These are phyloP conservation scores for Fraxinus pennsylvanica DNA, from an alignment of 257 asterid species.

Conservation along the genomic window DNA sequence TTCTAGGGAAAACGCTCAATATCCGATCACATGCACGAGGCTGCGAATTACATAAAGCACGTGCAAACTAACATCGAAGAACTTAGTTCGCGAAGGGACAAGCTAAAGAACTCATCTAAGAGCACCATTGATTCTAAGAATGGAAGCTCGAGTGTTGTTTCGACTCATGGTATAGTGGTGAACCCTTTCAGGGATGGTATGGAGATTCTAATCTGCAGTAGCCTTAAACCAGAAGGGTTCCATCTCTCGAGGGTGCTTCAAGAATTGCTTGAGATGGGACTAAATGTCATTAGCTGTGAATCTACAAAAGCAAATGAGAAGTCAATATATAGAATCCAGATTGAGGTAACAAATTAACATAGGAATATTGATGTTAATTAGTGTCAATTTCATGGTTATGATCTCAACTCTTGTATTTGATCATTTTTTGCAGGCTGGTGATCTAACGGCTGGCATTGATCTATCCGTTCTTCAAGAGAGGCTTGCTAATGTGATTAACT, in stretches of 20 bases:
- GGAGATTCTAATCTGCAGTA: constrained; percentile 44
- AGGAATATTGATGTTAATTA: background rate
- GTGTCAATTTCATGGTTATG: background rate
- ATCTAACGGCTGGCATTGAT: constrained; percentile 11
- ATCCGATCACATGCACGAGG: constrained; percentile 58
- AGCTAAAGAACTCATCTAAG: constrained; percentile 13
- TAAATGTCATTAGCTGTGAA: constrained; percentile 42
- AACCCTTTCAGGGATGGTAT: constrained; percentile 32
- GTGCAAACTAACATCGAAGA: constrained; percentile 34
- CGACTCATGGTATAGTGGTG: constrained; percentile 27
- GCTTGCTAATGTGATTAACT: constrained; percentile 19
- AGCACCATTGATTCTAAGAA: constrained; percentile 1
- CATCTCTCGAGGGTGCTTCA: constrained; percentile 43
- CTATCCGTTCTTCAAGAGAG: constrained; percentile 25
- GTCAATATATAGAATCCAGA: constrained; percentile 42
- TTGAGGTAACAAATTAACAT: constrained; percentile 38
- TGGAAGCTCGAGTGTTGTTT: background rate
- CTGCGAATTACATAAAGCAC: constrained; percentile 47
- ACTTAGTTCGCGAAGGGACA: constrained; percentile 35
- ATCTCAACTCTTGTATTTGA: background rate
- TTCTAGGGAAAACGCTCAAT: constrained; percentile 52
- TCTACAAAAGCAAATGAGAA: constrained; percentile 38
- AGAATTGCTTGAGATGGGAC: constrained; percentile 32
- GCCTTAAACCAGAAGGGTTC: constrained; percentile 14
- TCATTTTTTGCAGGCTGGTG: constrained; percentile 30